Evolutionary conservation across 106 monocot species (phyloP).

Genomic region (Platanthera zijinensis): DNA sequence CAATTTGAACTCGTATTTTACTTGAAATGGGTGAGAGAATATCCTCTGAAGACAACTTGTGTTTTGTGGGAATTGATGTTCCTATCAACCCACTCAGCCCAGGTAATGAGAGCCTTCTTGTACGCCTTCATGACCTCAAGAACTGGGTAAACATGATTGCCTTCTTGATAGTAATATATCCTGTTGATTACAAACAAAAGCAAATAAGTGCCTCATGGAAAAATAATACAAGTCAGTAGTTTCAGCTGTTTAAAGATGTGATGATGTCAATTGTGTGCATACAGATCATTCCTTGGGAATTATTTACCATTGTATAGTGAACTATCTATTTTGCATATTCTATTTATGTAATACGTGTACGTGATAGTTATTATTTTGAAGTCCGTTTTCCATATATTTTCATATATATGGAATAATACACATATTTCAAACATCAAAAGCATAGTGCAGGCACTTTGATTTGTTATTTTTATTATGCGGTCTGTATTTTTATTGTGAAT

Average conservation of each 20-base stretch:
- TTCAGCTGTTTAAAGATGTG: neutral
- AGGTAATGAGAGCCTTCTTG: slow-evolving; percentile 69
- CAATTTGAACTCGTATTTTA: slow-evolving; percentile 12
- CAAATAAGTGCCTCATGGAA: neutral
- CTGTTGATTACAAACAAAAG: slow-evolving; percentile 27
- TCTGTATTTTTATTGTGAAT: no score
- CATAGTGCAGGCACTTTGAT: no score
- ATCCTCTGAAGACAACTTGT: slow-evolving; percentile 79
- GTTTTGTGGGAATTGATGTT: slow-evolving; percentile 70
- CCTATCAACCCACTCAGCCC: slow-evolving; percentile 84
- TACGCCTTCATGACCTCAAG: slow-evolving; percentile 72
- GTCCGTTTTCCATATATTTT: no score
- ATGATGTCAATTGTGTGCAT: neutral
- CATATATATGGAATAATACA: no score
- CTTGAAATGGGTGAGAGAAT: slow-evolving; percentile 88
- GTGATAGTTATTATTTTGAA: no score
- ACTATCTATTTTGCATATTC: no score
- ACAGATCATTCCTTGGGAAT: neutral
- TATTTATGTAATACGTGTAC: no score
- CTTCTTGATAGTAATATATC: slow-evolving; percentile 87
- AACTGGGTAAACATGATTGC: slow-evolving; percentile 59
- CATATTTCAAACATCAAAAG: no score
- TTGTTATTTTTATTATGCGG: no score
- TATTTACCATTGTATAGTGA: neutral
- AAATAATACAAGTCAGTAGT: neutral